Conservation (phyloP, 345 rosid species). For the Acer negundo region DNA sequence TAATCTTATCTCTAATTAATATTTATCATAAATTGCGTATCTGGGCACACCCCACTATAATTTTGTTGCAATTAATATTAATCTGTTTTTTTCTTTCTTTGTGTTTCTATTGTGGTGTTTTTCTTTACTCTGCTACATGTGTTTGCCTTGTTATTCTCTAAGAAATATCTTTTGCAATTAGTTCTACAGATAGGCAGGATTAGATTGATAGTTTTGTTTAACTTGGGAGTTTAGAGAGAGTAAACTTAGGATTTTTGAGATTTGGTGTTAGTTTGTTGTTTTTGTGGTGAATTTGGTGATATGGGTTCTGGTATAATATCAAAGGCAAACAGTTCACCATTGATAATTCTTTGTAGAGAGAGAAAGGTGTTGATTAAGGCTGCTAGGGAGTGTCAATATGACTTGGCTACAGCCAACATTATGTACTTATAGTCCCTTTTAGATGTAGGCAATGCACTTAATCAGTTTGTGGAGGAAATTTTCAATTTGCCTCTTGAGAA, state of each 20-base stretch:
- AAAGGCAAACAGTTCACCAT: slow-evolving; percentile 26
- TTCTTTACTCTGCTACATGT: too few relatives aligned
- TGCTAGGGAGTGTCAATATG: slow-evolving; percentile 31
- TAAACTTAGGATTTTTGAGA: background rate
- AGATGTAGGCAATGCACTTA: slow-evolving; percentile 26
- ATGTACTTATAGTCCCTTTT: slow-evolving; percentile 33
- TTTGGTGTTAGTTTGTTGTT: background rate
- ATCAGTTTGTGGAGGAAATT: slow-evolving; percentile 32
- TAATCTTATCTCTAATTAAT: too few relatives aligned
- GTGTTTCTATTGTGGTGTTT: too few relatives aligned
- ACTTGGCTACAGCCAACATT: slow-evolving; percentile 32
- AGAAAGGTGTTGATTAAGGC: slow-evolving; percentile 35
- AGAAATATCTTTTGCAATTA: too few relatives aligned
- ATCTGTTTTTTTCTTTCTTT: too few relatives aligned
- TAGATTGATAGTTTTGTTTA: too few relatives aligned
- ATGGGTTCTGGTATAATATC: slow-evolving; percentile 13
- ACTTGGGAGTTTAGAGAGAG: background rate
- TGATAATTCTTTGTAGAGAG: slow-evolving; percentile 40
- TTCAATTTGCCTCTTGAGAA: slow-evolving; percentile 25
- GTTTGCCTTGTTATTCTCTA: too few relatives aligned
- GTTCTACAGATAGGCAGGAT: too few relatives aligned
- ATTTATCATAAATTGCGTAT: too few relatives aligned
- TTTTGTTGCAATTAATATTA: too few relatives aligned
- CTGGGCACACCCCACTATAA: too few relatives aligned
- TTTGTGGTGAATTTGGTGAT: background rate